Conservation (phyloP, 2,329 filamentous ascomycete species). For the Sporothrix euskadiensis region DNA sequence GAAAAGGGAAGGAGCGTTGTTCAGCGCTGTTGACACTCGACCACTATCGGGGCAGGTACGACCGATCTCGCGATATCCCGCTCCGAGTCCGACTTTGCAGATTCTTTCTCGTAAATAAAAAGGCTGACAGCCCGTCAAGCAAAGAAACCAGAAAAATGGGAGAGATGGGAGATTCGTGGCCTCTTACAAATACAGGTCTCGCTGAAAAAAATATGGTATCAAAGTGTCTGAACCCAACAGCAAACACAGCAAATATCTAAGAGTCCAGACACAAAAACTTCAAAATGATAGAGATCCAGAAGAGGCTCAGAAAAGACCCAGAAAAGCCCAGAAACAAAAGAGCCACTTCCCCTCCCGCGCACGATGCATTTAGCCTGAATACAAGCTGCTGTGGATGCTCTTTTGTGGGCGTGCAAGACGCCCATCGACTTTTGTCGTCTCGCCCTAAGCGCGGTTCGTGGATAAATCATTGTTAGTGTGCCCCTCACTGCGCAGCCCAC, state of each 20-base stretch:
- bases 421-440: neutral
- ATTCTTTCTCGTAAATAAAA: neutral
- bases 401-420: neutral
- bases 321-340: neutral
- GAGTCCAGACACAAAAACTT: neutral
- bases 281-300: neutral
- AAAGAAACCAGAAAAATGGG: neutral
- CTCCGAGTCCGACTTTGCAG: neutral
- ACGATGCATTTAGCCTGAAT: constrained; percentile 25
- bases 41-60: neutral
- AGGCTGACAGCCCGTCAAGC: neutral
- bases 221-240: neutral
- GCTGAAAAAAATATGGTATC: neutral
- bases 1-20: no score
- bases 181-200: neutral
- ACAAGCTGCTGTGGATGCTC: constrained; percentile 5
- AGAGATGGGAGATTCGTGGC: neutral
- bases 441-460: constrained; percentile 16
- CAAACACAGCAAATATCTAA: neutral
- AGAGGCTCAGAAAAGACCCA: neutral
- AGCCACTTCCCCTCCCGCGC: constrained; percentile 19
- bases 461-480: constrained; percentile 17
- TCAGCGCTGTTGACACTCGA: neutral
- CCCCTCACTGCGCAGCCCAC: neutral
- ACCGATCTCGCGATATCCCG: neutral